A percentile compares a stretch with the other conserved stretches of the same genome.
Conservation (phyloP, 164 flowering plant genomes). For the Brasenia schreberi region DNA sequence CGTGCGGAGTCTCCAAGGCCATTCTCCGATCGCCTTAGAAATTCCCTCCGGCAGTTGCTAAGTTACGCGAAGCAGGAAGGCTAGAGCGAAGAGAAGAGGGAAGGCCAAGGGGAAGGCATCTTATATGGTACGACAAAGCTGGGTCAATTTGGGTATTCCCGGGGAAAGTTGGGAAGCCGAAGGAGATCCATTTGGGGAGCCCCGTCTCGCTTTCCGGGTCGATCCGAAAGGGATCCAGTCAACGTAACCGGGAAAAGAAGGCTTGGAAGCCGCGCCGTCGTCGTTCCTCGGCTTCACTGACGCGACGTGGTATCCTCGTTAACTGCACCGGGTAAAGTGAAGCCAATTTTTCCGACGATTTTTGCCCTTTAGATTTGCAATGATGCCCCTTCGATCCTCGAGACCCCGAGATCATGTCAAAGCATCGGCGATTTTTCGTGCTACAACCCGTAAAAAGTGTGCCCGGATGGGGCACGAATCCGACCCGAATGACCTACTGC, state of each 20-base stretch:
- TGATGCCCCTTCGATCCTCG: not conserved
- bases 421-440: not conserved
- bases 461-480: not conserved
- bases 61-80: not conserved
- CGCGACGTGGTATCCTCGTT: not conserved
- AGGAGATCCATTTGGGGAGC: not conserved
- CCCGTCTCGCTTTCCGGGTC: not conserved
- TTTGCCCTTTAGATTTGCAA: not conserved
- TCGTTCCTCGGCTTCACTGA: not conserved
- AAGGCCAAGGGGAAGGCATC: not conserved
- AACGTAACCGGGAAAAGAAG: not conserved
- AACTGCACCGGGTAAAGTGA: not conserved
- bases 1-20: conserved; percentile 2
- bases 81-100: not conserved
- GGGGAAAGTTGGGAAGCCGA: not conserved
- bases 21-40: not conserved
- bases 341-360: not conserved
- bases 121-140: not conserved
- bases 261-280: not conserved
- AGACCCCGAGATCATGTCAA: not conserved
- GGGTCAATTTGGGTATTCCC: not conserved
- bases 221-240: not conserved
- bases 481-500: not conserved
- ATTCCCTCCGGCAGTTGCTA: not conserved
- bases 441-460: not conserved